phyloP scores from a whole-genome alignment of 169 alveolate genomes.

The Hepatocystis sp. region DNA sequence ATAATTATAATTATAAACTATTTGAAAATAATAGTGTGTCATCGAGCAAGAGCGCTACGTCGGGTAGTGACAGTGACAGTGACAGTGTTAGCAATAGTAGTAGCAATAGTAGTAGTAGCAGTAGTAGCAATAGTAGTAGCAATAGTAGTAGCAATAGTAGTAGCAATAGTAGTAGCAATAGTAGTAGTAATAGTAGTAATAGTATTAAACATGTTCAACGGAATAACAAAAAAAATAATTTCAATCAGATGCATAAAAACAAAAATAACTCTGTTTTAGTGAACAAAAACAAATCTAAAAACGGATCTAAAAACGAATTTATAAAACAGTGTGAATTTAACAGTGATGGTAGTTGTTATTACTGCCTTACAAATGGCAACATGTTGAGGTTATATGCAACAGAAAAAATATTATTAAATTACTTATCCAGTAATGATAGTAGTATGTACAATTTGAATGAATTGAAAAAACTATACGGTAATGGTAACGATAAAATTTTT shows the following conservation, averaged over 20 bases:
- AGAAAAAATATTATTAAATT: constrained; percentile 8
- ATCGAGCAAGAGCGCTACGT: not conserved
- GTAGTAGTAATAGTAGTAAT: too few species aligned
- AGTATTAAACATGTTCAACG: too few species aligned
- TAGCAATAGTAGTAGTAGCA: not conserved
- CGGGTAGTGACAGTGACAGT: not conserved
- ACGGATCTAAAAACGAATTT: constrained; percentile 50
- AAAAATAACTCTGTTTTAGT: not conserved
- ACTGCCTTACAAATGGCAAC: constrained; percentile 35
- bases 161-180: too few species aligned
- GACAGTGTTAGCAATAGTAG: not conserved
- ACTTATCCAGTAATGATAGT: not conserved
- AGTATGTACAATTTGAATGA: not conserved
- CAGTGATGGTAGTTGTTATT: constrained; percentile 60
- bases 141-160: too few species aligned
- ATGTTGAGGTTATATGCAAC: constrained; percentile 35
- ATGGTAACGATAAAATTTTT: constrained; percentile 1
- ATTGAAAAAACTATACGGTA: constrained; percentile 6
- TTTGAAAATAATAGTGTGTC: constrained; percentile 8
- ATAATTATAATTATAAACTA: constrained; percentile 45
- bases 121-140: not conserved
- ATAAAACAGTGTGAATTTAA: constrained; percentile 68
- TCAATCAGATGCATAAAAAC: not conserved
- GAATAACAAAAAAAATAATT: too few species aligned
- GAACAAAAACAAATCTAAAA: not conserved